Base-by-base conservation (phyloP, 805 yeast genomes). In the Pichia cephalocereana region DNA sequence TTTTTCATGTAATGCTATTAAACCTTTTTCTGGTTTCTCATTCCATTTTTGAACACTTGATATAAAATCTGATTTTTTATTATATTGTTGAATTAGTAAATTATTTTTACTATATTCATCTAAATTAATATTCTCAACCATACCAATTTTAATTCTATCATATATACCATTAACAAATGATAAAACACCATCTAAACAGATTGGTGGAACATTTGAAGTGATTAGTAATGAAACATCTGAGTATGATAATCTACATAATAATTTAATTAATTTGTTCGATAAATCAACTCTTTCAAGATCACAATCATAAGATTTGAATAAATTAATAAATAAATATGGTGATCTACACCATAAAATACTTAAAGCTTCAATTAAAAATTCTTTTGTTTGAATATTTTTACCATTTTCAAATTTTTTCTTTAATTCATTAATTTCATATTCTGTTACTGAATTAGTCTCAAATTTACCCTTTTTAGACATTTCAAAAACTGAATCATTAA, bases 181-280 rank as follows among this genome's bases (percentile, higher is more conserved):
- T 23, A 91, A 69, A 3, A 93, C 64, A 1, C 97, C 96, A 57
- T 93, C 98, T 45, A 93, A 70, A 58, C 98, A 91, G 8, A 89
- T 76, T 0, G 98, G 96, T 0, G 99, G 98, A 1, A 91, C 95
- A 57, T 78, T 83, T 38, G 85, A 86, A 0, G 96, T 86, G 0
- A 95, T 82, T 56, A 75, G 70, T 10, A 74, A 57, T 0, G 97
- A 95, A 11, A 91, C 77, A 59, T 89, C 96, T 0, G 98, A 95
- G 41, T 87, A 75, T 0, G 97, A 82, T 32, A 89, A 69, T 45
- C 83, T 77, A 46, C 95, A 80, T 46, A 93, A 71, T 42, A 83
- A 77, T 42, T 83, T 83, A 40, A 93, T 63, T 28, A 86, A 67
- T 38, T 79, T 76, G 23, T 75, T 75, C 15, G 91, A 75, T 48